phyloP scores from a whole-genome alignment of 306 rosid species.

The Amphicarpaea edgeworthii region DNA sequence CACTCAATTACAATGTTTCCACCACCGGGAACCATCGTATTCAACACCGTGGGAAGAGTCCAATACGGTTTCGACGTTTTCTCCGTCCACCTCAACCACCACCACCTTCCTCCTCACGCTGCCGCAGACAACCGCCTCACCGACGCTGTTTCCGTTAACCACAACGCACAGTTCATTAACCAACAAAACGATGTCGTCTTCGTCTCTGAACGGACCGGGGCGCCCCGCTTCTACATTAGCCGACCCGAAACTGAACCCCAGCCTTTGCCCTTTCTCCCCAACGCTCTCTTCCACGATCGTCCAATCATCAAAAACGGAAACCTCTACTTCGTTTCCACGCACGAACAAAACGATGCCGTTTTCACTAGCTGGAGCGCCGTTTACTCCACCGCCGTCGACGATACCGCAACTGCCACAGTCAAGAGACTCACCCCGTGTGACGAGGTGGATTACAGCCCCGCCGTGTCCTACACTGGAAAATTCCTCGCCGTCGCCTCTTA shows the following conservation, averaged over 20 bases:
- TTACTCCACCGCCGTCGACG: conserved; percentile 49
- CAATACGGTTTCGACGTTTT: conserved; percentile 85
- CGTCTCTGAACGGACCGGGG: conserved; percentile 75
- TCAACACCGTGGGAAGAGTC: conserved; percentile 64
- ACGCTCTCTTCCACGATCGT: conserved; percentile 69
- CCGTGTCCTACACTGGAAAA: conserved; percentile 64
- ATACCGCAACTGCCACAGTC: not conserved
- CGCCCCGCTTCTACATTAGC: conserved; percentile 56
- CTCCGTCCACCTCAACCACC: conserved; percentile 47
- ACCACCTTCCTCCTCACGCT: not conserved
- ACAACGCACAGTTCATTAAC: conserved; percentile 75
- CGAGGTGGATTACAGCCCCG: conserved; percentile 73
- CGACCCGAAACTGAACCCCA: conserved; percentile 48
- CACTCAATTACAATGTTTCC: conserved; percentile 43
- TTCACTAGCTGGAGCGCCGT: conserved; percentile 72
- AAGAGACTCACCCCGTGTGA: conserved; percentile 65
- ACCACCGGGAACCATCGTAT: conserved; percentile 65
- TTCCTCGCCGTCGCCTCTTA: conserved; percentile 82
- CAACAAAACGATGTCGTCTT: conserved; percentile 55
- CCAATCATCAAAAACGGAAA: conserved; percentile 57
- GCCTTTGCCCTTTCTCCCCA: conserved; percentile 45
- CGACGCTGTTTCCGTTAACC: conserved; percentile 75
- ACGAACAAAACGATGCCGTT: conserved; percentile 48
- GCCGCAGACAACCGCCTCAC: conserved; percentile 62
- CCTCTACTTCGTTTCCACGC: conserved; percentile 78